These are phyloP conservation scores for Catunica adiposa DNA, from an alignment of 2,329 filamentous ascomycete species.

Conservation along the genomic window DNA sequence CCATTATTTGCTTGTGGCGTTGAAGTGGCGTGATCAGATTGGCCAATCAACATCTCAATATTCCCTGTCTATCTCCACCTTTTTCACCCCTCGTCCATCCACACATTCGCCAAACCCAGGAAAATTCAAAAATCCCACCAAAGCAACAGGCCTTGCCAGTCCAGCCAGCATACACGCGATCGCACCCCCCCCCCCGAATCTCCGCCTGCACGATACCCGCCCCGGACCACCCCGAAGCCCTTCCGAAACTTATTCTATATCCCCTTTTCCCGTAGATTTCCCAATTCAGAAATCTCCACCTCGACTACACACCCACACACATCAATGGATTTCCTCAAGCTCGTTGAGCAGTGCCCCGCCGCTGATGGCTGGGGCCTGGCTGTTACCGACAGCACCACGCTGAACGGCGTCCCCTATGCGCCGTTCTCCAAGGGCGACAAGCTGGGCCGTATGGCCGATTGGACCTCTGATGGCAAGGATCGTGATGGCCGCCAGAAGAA, in stretches of 20 bases:
- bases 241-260: neutral
- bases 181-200: neutral
- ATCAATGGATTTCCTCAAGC: conserved; percentile 32
- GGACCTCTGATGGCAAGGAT: conserved; percentile 84
- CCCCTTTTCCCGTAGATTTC: neutral
- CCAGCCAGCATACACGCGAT: neutral
- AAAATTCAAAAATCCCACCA: conserved; percentile 13
- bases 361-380: conserved; percentile 79
- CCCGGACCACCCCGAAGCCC: neutral
- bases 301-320: neutral
- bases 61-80: neutral
- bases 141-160: neutral
- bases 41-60: neutral
- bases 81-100: conserved; percentile 12
- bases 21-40: neutral
- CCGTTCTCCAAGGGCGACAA: conserved; percentile 98
- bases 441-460: conserved; percentile 97
- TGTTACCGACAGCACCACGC: conserved; percentile 66
- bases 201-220: neutral
- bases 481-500: conserved; percentile 58
- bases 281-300: neutral
- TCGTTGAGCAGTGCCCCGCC: conserved; percentile 55
- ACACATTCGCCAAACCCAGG: conserved; percentile 12
- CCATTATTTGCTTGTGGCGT: neutral
- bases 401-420: conserved; percentile 91